Conservation (phyloP, 202 grass and related monocot species). For the Setaria viridis region DNA sequence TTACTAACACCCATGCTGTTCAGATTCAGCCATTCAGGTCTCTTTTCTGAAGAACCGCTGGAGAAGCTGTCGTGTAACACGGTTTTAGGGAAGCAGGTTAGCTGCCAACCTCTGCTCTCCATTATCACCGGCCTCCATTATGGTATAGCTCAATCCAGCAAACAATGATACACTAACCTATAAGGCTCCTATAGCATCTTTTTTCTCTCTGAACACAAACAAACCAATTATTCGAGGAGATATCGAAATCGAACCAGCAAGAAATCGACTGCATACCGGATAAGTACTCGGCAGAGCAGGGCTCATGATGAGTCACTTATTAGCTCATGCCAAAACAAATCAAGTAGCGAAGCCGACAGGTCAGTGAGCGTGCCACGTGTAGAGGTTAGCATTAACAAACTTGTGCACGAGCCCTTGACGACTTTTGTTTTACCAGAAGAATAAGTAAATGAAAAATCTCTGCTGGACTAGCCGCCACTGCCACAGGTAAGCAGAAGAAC, state of each 20-base stretch:
- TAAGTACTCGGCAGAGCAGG: neutral
- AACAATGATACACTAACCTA: neutral
- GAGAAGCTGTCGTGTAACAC: neutral
- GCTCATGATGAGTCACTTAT: neutral
- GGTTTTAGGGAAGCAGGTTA: conserved; percentile 10
- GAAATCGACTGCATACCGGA: neutral
- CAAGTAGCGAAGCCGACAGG: neutral
- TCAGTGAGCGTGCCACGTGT: neutral
- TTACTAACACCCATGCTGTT: too few species aligned
- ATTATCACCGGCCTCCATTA: neutral
- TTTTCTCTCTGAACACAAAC: neutral
- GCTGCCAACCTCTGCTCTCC: neutral
- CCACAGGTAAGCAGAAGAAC: neutral
- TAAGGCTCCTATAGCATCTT: neutral
- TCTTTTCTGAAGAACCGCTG: neutral
- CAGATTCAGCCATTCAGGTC: neutral
- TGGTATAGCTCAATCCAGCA: neutral
- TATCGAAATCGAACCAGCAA: neutral
- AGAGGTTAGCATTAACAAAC: neutral
- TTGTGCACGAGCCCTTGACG: neutral
- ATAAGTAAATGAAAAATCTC: neutral
- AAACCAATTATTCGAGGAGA: conserved; percentile 9
- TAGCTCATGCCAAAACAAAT: neutral
- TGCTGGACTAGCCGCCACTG: neutral
- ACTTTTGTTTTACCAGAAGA: neutral